Base-by-base conservation (phyloP, 2,329 filamentous ascomycete species). In the Scedosporium dehoogii region DNA sequence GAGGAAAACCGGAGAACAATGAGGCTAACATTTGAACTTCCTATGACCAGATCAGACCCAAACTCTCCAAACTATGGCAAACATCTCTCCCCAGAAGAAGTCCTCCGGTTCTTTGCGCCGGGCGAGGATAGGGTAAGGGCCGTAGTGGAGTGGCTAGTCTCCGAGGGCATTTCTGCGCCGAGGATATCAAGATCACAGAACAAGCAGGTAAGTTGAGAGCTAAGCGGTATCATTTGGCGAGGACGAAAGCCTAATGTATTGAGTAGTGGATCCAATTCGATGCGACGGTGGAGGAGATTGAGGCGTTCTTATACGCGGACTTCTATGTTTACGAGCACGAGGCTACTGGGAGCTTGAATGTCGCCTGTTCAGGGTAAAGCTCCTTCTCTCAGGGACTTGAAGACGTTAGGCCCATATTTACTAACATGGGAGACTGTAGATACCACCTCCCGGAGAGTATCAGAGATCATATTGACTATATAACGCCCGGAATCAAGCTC, bases 401-500 rank as follows among this genome's bases (percentile, higher is more conserved):
- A 38, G 10, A 12, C 7, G 14, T 59, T 27, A 16, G 53, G 2
- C 10, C 16, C 25, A 18, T 4, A 3, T 25, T 18, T 18, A 12
- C 33, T 59, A 46, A 44, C 27, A 25, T 5, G 14, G 6, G 27
- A 16, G 3, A 2, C 6, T 21, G 3, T 7, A 59, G 58, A 44
- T 59, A 59, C 21, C 41, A 59, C 41, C 12, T 59, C 21, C 58
- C 58, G 16, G 33, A n/a, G 9, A 59, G 38, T 25, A 16, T 59
- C 58, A 41, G 38, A 55, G 64, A 72, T 27, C 77, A 80, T 61
- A 72, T 81, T 63, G 79, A 81, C 69, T 81, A 79, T 66, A 74
- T 82, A 42, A 80, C 75, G 7, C 79, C 79, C 1, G 78, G 78
- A 16, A 72, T 79, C 61, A 78, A 78, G 65, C 70, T 80, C 21